Evolutionary conservation across 2,329 filamentous ascomycete species (phyloP).

Genomic region (Parafenestella ontariensis): DNA sequence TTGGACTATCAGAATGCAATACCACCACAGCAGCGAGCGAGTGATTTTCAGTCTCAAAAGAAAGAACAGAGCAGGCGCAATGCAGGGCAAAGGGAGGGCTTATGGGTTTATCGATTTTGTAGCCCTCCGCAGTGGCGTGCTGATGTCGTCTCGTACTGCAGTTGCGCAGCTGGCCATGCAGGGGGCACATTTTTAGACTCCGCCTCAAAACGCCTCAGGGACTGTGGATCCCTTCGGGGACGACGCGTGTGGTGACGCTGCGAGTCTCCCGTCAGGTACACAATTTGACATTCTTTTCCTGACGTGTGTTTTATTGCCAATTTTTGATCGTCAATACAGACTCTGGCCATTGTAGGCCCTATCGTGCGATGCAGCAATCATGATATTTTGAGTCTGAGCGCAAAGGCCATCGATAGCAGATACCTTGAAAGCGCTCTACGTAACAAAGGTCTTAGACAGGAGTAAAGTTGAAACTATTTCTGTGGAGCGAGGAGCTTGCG

Average conservation of each 20-base stretch:
- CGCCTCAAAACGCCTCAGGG: conserved; percentile 4
- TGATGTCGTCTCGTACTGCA: background rate
- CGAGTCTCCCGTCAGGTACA: background rate
- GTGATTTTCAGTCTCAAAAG: background rate
- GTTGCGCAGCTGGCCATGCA: conserved; percentile 2
- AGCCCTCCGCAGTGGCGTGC: background rate
- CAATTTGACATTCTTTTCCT: no score
- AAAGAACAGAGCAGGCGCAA: background rate
- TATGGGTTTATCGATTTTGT: background rate
- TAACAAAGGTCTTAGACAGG: no score
- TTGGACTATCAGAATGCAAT: background rate
- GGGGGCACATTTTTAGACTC: conserved; percentile 1
- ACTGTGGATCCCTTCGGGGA: conserved; percentile 1
- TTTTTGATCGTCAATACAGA: background rate
- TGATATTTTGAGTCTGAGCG: no score
- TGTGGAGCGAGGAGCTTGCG: no score
- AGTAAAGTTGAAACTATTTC: no score
- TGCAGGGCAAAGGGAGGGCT: background rate
- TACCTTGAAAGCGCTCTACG: no score
- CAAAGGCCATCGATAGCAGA: no score
- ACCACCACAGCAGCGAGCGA: background rate
- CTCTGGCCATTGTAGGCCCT: background rate
- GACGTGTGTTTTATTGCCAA: background rate
- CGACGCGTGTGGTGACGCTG: background rate
- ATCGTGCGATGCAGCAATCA: no score